Percentiles rank a stretch among this genome's conserved stretches.
Conservation (phyloP, 306 rosid genomes). For the Cucurbita argyrosperma region DNA sequence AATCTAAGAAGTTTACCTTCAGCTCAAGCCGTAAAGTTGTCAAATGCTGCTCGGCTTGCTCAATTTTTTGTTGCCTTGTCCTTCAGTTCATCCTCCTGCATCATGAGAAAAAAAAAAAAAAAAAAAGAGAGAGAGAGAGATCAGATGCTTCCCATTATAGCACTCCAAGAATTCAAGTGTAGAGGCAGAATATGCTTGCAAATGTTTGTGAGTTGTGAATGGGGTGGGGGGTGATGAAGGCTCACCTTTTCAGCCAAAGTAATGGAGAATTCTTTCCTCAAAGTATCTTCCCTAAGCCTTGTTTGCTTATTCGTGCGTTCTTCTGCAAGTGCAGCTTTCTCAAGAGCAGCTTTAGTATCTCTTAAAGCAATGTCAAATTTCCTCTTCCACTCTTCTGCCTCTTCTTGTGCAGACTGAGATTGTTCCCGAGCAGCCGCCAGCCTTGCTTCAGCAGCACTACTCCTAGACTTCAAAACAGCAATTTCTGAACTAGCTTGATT, state of each 20-base stretch:
- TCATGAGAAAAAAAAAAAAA: not conserved
- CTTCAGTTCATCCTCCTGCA: conserved; percentile 73
- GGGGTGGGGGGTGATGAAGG: conserved; percentile 9
- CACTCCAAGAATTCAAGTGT: not conserved
- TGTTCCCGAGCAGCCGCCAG: conserved; percentile 84
- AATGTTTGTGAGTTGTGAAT: not conserved
- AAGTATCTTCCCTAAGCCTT: conserved; percentile 78
- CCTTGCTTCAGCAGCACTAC: conserved; percentile 87
- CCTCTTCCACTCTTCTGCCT: conserved; percentile 93
- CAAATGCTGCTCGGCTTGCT: conserved; percentile 68
- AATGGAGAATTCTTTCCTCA: conserved; percentile 66
- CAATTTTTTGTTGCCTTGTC: conserved; percentile 52
- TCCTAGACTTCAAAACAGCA: conserved; percentile 63
- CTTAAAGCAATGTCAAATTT: conserved; percentile 67
- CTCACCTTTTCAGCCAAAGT: conserved; percentile 70
- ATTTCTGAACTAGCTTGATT: conserved; percentile 70
- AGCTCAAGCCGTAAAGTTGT: conserved; percentile 58
- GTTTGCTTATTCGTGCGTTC: conserved; percentile 67
- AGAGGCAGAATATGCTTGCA: not conserved
- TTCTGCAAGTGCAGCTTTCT: conserved; percentile 73
- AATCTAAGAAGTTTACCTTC: conserved; percentile 41
- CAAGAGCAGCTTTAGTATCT: conserved; percentile 80
- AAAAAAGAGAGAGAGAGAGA: too few relatives aligned
- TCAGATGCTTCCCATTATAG: not conserved
- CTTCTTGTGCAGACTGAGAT: conserved; percentile 89